Evolutionary conservation across 169 alveolate species (phyloP).

Genomic region (Neospora caninum): DNA sequence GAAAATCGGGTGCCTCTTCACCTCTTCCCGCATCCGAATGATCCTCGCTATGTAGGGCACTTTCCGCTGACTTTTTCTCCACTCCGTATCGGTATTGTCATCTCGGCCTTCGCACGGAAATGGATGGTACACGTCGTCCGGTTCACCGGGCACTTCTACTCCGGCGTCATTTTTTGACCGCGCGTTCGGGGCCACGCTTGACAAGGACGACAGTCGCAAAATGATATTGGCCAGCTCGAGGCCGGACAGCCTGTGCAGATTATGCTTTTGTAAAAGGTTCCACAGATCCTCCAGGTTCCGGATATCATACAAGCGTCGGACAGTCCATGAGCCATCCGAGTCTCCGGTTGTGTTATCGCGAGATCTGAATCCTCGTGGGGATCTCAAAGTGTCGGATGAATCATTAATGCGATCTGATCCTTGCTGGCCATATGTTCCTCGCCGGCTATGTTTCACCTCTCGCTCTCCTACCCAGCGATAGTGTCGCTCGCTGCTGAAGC

Average conservation of each 20-base stretch:
- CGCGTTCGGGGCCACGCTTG: neutral
- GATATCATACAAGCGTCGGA: neutral
- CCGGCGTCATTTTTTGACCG: too few relatives aligned
- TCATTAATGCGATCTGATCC: neutral
- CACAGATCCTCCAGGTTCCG: neutral
- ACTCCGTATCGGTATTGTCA: too few relatives aligned
- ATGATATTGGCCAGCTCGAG: neutral
- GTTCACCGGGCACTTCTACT: too few relatives aligned
- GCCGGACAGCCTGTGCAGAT: neutral
- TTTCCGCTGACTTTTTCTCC: neutral
- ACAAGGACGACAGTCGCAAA: neutral
- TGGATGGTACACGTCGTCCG: too few relatives aligned
- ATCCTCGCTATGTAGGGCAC: neutral
- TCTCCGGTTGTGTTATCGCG: neutral
- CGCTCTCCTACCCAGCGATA: too few relatives aligned
- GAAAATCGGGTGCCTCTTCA: conserved; percentile 32
- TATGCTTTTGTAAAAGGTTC: neutral
- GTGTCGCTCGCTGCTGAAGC: too few relatives aligned
- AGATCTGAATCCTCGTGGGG: neutral
- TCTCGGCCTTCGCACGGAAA: too few relatives aligned
- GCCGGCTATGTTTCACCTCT: too few relatives aligned
- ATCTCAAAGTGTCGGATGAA: neutral
- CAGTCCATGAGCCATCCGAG: neutral
- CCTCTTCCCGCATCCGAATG: neutral
- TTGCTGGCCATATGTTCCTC: too few relatives aligned